A percentile compares a stretch with the other conserved stretches of the same genome.
Evolutionary conservation across 2,329 filamentous ascomycete species (phyloP).

Genomic region (Colletotrichum cereale): DNA sequence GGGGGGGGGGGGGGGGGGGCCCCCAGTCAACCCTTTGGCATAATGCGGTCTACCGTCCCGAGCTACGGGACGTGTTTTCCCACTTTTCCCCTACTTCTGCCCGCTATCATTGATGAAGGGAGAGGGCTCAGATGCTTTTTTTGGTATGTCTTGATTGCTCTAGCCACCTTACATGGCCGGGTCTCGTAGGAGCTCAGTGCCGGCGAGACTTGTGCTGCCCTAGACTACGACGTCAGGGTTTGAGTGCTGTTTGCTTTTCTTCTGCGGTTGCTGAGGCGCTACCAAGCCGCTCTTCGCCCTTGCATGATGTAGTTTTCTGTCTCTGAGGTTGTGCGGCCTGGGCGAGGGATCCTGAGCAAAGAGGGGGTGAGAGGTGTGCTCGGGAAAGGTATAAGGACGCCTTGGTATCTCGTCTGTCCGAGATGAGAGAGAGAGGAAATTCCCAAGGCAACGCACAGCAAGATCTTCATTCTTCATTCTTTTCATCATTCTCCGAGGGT

Average conservation of each 20-base stretch:
- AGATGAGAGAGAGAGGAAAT: not conserved
- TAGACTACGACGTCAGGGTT: constrained; percentile 22
- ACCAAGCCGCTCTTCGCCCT: constrained; percentile 4
- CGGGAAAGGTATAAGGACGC: not conserved
- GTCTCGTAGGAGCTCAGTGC: constrained; percentile 9
- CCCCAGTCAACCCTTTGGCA: not conserved
- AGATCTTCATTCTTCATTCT: not conserved
- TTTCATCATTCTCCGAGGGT: not conserved
- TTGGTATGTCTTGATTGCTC: not conserved
- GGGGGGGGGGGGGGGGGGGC: too few relatives aligned
- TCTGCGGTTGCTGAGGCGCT: constrained; percentile 27
- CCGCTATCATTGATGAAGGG: not conserved
- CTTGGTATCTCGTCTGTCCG: not conserved
- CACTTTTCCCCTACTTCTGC: too few relatives aligned
- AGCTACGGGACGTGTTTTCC: not conserved
- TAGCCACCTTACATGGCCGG: not conserved
- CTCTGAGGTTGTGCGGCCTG: not conserved
- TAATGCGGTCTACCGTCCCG: not conserved
- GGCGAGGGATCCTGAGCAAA: not conserved
- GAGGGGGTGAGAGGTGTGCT: not conserved
- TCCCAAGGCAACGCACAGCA: not conserved
- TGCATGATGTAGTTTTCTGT: constrained; percentile 15
- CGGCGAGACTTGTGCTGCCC: constrained; percentile 5
- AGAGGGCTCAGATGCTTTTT: constrained; percentile 23
- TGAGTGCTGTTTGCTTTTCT: constrained; percentile 30